Evolutionary conservation across 345 rosid genomes (phyloP).

Genomic region (Acer negundo): DNA sequence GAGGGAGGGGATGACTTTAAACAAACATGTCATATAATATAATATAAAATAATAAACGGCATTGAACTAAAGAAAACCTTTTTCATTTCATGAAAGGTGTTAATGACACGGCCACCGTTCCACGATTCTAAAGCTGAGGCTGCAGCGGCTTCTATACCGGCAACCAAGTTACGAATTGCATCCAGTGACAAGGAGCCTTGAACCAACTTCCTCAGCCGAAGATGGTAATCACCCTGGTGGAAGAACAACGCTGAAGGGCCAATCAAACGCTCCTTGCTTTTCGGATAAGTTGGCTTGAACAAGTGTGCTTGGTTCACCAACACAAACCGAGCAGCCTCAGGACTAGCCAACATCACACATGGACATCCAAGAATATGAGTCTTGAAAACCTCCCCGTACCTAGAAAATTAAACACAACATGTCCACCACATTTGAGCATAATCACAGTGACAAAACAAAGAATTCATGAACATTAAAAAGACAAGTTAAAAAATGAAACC

Average conservation of each 20-base stretch:
- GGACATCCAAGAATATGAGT: slow-evolving; percentile 90
- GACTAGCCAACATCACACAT: slow-evolving; percentile 88
- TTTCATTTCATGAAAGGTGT: slow-evolving; percentile 87
- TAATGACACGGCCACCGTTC: slow-evolving; percentile 48
- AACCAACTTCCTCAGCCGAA: slow-evolving; percentile 65
- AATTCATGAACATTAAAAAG: background rate
- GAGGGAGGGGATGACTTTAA: too few species aligned
- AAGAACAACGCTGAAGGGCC: slow-evolving; percentile 86
- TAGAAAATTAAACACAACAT: slow-evolving; percentile 18
- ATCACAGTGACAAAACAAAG: background rate
- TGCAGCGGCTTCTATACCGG: slow-evolving; percentile 54
- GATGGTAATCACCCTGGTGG: slow-evolving; percentile 85
- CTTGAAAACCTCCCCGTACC: slow-evolving; percentile 93
- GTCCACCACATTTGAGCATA: slow-evolving; percentile 10
- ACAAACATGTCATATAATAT: background rate
- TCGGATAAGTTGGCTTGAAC: slow-evolving; percentile 93
- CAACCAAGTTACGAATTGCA: slow-evolving; percentile 55
- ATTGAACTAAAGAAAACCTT: slow-evolving; percentile 41
- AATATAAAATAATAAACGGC: background rate
- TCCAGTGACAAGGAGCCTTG: slow-evolving; percentile 61
- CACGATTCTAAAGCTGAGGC: slow-evolving; percentile 53
- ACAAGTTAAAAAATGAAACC: slow-evolving; percentile 27
- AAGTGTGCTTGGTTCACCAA: slow-evolving; percentile 66
- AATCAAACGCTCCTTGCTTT: slow-evolving; percentile 80
- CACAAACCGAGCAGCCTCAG: slow-evolving; percentile 82